Percentiles rank a stretch among this genome's conserved stretches.
phyloP scores from a whole-genome alignment of 192 early-diverging fungal genomes.

The Coemansia sp. region DNA sequence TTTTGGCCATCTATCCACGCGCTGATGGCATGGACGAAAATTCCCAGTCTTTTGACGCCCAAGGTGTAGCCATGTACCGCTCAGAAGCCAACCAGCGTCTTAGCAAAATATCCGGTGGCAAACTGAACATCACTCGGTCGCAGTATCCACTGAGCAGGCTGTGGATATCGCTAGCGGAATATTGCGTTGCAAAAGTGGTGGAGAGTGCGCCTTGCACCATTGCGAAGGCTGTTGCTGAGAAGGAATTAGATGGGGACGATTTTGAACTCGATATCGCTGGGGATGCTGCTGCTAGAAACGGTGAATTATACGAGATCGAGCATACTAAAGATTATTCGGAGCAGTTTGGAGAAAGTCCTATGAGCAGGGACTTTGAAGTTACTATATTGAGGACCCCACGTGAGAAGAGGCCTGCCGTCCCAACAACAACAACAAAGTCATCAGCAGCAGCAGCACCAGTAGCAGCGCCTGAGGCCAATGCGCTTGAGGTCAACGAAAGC shows the following conservation, averaged over 20 bases:
- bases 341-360: neutral
- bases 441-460: neutral
- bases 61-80: constrained; percentile 20
- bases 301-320: neutral
- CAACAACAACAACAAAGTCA: neutral
- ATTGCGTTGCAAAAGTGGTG: constrained; percentile 16
- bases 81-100: constrained; percentile 29
- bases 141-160: constrained; percentile 20
- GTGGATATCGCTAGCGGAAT: constrained; percentile 16
- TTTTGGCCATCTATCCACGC: constrained; percentile 17
- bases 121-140: constrained; percentile 24
- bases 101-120: constrained; percentile 41
- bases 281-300: neutral
- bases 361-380: constrained; percentile 31
- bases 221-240: neutral
- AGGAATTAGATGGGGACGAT: constrained; percentile 7
- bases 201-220: constrained; percentile 11
- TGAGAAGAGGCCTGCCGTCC: neutral
- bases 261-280: neutral
- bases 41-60: neutral
- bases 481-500: neutral
- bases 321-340: neutral
- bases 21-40: neutral
- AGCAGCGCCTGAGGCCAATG: neutral
- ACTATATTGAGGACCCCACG: constrained; percentile 19